phyloP scores from a whole-genome alignment of 2,329 filamentous ascomycete genomes.

The Eutypella sp. region DNA sequence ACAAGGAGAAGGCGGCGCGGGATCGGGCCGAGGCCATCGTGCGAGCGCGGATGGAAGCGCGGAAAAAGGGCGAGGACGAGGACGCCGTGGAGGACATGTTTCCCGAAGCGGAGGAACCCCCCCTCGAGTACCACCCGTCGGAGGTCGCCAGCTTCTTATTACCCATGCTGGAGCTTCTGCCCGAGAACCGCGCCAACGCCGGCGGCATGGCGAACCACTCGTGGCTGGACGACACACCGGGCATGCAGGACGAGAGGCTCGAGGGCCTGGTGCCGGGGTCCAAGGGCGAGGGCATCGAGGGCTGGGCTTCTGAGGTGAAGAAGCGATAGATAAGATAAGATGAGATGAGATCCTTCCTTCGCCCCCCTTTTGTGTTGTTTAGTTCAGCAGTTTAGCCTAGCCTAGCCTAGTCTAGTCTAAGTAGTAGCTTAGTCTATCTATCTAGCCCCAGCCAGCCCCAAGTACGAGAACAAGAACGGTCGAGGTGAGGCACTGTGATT shows the following conservation, averaged over 20 bases:
- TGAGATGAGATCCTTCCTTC: too few relatives aligned
- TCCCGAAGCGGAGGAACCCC: constrained; percentile 20
- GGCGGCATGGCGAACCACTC: constrained; percentile 86
- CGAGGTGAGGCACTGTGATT: too few relatives aligned
- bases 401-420: too few relatives aligned
- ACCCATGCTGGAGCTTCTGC: constrained; percentile 86
- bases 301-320: constrained; percentile 87
- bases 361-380: too few relatives aligned
- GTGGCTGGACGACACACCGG: constrained; percentile 80
- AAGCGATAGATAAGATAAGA: constrained; percentile 64
- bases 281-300: constrained; percentile 86
- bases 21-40: constrained; percentile 64
- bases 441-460: too few relatives aligned
- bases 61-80: constrained; percentile 26
- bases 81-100: constrained; percentile 26
- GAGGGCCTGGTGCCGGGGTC: constrained; percentile 71
- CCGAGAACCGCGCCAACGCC: constrained; percentile 86
- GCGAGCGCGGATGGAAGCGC: constrained; percentile 31
- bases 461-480: too few relatives aligned
- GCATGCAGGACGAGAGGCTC: constrained; percentile 78
- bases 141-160: constrained; percentile 73
- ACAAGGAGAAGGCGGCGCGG: constrained; percentile 23
- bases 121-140: constrained; percentile 26
- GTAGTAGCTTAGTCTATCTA: too few relatives aligned
- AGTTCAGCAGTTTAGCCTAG: too few relatives aligned